Base-by-base conservation (phyloP, 2,329 filamentous ascomycete genomes). In the Stagonosporopsis chrysanthemi region DNA sequence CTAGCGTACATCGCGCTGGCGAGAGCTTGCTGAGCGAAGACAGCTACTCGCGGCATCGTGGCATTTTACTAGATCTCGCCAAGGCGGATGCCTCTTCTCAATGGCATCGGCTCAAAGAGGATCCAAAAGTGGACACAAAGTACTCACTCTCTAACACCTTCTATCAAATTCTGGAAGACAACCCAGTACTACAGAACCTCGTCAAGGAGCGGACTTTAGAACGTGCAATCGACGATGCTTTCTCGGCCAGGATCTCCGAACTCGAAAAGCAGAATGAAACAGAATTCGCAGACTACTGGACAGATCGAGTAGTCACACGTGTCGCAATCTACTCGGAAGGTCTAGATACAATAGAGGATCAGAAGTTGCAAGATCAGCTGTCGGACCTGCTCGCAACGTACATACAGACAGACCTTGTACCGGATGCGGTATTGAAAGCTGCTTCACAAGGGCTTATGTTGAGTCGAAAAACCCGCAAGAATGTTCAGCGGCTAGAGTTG, bases 321-420 rank as follows among this genome's bases (percentile, higher is more conserved):
- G 29, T 66, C 8, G 43, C 60, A 11, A 63, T 69, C 31, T 74
- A 78, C 52, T 60, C n/a, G 6, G 54, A 66, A 3, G 73, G 66
- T 2, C 48, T 75, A 4, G 33, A 55, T 6, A 39, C 54, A 14
- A 52, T 77, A 23, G 41, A 61, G 0, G 75, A 77, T 28, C 24
- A 59, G 12, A 78, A 73, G 42, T 56, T 78, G 1, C 65, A 58
- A 26, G 65, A 65, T n/a, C 74, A 77, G 46, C 67, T 78, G 8
- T 58, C 64, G 4, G 71, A 76, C 6, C 47, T 77, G 3, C 63
- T 77, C 3, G 55, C 67, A 4, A 50, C 60, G 4, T 72, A 77
- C 45, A 28, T 73, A 11, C 58, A 62, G 15, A 72, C 71, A 50
- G 75, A 77, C 6, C 66, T 77, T 7, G 26, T 78, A 0, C 70